These are phyloP conservation scores for Blastobotrys attinorum DNA, from an alignment of 805 yeast species.

Conservation along the genomic window DNA sequence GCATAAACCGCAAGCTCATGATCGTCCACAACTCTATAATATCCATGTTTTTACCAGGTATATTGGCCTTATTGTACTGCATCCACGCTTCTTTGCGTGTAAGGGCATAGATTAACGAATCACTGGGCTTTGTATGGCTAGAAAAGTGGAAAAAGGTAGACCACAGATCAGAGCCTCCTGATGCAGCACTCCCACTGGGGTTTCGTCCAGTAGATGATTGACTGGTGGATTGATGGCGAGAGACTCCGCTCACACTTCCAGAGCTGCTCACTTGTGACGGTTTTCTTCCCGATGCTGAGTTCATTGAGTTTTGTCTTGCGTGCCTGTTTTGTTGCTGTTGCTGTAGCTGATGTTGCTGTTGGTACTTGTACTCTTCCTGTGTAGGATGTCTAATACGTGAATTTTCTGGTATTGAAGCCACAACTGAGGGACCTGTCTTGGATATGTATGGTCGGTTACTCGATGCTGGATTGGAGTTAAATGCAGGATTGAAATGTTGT, in stretches of 20 bases:
- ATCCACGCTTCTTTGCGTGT: constrained; percentile 27
- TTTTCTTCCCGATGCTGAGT: neutral
- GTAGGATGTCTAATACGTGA: neutral
- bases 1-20: constrained; percentile 24
- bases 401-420: neutral
- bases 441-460: neutral
- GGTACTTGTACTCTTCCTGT: neutral
- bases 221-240: neutral
- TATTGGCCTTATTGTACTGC: constrained; percentile 19
- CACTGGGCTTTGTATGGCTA: constrained; percentile 16
- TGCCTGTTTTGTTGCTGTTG: neutral
- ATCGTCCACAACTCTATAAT: constrained; percentile 27
- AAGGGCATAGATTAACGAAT: constrained; percentile 21
- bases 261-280: neutral
- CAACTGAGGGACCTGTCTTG: neutral
- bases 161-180: constrained; percentile 8
- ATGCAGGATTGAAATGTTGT: too few relatives aligned
- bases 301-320: neutral
- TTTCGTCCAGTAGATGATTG: neutral
- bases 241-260: neutral
- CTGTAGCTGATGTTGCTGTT: neutral
- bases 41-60: constrained; percentile 12
- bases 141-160: constrained; percentile 14
- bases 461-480: too few relatives aligned
- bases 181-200: neutral